Evolutionary conservation across 1,284 basidiomycete genomes (phyloP), one percentile per base, ranked within the genome.

Genomic region (Inonotus hispidus): DNA sequence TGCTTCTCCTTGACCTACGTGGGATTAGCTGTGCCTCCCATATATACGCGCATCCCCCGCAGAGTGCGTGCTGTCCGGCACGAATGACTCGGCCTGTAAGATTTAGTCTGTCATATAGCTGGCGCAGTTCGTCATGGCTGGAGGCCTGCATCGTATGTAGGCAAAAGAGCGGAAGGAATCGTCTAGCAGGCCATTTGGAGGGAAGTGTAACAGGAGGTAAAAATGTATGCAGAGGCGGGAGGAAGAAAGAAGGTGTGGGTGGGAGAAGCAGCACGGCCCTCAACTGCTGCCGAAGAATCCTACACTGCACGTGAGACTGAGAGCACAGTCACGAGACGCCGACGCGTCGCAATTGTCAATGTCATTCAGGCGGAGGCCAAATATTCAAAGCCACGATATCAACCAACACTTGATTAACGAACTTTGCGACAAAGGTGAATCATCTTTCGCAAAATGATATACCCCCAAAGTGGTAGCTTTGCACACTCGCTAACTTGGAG

Each of bases 21-120:
- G 55, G 55, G 29, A 25, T 21, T 8, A 56, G n/a, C 0, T 41
- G 55, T 4, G 54, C 60, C 25, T 62, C 60, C 55, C 56, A 62
- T 3, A 62, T 49, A 35, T 62, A 37, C 29, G 60, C 37, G 47
- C 45, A 62, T n/a, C 60, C 60, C 23, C 60, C 56, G 14, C 23
- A n/a, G 38, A 32, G 25, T 10, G 56, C 47, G n/a, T 52, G 39
- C 14, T 32, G 19, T 6, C 60, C 60, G 37, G 38, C 21, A 4
- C 60, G 60, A 25, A 38, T 53, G 13, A 62, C 60, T 38, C 53
- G 32, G 10, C 60, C 60, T 8, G 60, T 62, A 16, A 62, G 56
- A 53, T 62, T 62, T 16, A 62, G 21, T 23, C 41, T 58, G 46
- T 62, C 60, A 32, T 57, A 57, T 14, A 62, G 46, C 25, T 45